Evolutionary conservation across 1,139 yeast species (phyloP).

Genomic region (Candida labiduridarum): DNA sequence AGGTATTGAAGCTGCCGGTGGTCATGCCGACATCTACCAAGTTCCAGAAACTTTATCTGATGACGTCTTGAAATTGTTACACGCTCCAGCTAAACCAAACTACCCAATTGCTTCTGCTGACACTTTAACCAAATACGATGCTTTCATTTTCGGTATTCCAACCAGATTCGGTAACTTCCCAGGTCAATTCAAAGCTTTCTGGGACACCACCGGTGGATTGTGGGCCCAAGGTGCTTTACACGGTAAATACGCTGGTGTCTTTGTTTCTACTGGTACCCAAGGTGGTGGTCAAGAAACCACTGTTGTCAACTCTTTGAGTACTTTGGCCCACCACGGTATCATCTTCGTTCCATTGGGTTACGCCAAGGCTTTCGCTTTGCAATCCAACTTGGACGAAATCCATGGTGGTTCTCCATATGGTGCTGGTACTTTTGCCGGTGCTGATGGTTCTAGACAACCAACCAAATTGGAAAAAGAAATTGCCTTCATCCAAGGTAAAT

Average conservation of each 20-base stretch:
- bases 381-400: conserved; percentile 63
- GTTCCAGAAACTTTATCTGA: conserved; percentile 76
- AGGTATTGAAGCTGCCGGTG: conserved; percentile 78
- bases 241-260: conserved; percentile 78
- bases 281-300: conserved; percentile 88
- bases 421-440: conserved; percentile 80
- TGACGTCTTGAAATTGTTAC: conserved; percentile 60
- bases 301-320: conserved; percentile 62
- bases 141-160: conserved; percentile 78
- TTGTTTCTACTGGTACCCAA: conserved; percentile 77
- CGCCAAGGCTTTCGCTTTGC: conserved; percentile 58
- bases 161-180: conserved; percentile 84
- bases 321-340: conserved; percentile 78
- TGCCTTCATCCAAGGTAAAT: conserved; percentile 64
- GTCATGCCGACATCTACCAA: conserved; percentile 70
- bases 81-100: conserved; percentile 65
- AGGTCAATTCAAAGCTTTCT: conserved; percentile 79
- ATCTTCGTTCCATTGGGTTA: conserved; percentile 82
- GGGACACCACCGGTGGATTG: conserved; percentile 81
- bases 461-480: conserved; percentile 63
- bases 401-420: conserved; percentile 93
- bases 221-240: conserved; percentile 78
- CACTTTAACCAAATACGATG: conserved; percentile 68
- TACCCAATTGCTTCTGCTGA: conserved; percentile 69
- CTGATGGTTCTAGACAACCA: conserved; percentile 79